Percentiles rank a stretch among this genome's conserved stretches.
Evolutionary conservation across 2,329 filamentous ascomycete genomes (phyloP).

Genomic region (Diaporthe ampelina): DNA sequence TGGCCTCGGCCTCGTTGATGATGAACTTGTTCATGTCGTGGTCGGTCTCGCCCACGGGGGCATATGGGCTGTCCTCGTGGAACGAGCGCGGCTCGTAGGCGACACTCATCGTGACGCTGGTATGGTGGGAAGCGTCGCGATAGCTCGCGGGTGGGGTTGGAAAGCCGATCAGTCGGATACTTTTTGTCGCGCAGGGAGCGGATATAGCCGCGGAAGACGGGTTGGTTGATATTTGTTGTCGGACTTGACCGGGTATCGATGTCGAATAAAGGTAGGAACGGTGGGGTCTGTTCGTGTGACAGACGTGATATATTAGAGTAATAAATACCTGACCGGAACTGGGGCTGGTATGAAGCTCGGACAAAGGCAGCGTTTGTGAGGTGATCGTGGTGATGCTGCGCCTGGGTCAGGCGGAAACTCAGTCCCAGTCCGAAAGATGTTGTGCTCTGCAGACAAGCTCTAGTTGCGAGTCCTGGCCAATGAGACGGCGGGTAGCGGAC

Average conservation of each 20-base stretch:
- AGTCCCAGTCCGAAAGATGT: neutral
- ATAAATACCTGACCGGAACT: constrained; percentile 3
- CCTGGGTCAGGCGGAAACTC: constrained; percentile 19
- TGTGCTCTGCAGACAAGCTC: neutral
- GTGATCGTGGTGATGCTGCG: constrained; percentile 12
- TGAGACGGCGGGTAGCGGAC: neutral
- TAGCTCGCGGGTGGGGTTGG: neutral
- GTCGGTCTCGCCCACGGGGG: constrained; percentile 57
- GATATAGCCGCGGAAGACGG: neutral
- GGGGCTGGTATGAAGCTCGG: neutral
- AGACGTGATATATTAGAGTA: neutral
- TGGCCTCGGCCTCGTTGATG: constrained; percentile 57
- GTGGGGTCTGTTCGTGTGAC: neutral
- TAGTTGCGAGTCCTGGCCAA: neutral
- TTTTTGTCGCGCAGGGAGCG: constrained; percentile 10
- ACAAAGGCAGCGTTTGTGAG: constrained; percentile 18
- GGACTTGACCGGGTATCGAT: neutral
- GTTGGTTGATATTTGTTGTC: neutral
- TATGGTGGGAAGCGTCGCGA: neutral
- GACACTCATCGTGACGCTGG: constrained; percentile 58
- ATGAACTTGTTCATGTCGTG: constrained; percentile 40
- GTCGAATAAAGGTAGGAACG: neutral
- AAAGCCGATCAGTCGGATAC: constrained; percentile 6
- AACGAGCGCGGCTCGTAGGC: constrained; percentile 66
- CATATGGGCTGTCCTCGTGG: constrained; percentile 63